Base-by-base conservation (phyloP, 345 rosid genomes). In the Eucalyptus sp. region DNA sequence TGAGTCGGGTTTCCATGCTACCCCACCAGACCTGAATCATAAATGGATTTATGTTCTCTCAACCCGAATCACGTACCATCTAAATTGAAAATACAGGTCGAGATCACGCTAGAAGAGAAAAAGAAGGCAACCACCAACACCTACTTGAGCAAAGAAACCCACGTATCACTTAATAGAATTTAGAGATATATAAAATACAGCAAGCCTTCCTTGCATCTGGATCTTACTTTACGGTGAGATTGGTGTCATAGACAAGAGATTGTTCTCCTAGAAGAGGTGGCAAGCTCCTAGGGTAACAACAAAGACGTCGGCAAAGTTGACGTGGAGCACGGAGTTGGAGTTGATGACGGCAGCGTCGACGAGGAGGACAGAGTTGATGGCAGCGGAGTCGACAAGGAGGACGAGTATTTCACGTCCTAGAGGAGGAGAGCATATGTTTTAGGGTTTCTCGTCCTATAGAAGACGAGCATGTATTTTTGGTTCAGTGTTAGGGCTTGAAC, bases 1-100 rank as follows among this genome's bases (percentile, higher is more conserved):
- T 52, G 0, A 10, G 58, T 52, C 4, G 1, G 1, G 58, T 52
- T 52, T 52, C 25, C 58, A 8, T 20, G 58, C 5, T 52, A 0
- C 5, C 25, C 4, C 25, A 1, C 25, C 0, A 8, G 0, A 52
- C 25, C 2, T 5, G 0, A 20, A 20, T 20, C 1, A 52, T 52
- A 52, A 20, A 52, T 52, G 25, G 5, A 52, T 52, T 52, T 5
- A 20, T 8, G 5, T 52, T 20, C 58, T 52, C 25, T 52, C 10
- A 10, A 52, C 5, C 4, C 10, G 0, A 52, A 52, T 0, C 10
- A 20, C 1, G 10, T 7, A 8, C 8, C 20, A 20, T 52, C 1
- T 52, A 1, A 52, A 52, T 8, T 52, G 5, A 20, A 52, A 52
- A 52, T 20, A 52, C 25, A 2, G 24, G 25, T 52, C 3, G 3